These are phyloP conservation scores for Hypoxylon trugodes DNA, from an alignment of 495 filamentous ascomycete species.

Conservation along the genomic window DNA sequence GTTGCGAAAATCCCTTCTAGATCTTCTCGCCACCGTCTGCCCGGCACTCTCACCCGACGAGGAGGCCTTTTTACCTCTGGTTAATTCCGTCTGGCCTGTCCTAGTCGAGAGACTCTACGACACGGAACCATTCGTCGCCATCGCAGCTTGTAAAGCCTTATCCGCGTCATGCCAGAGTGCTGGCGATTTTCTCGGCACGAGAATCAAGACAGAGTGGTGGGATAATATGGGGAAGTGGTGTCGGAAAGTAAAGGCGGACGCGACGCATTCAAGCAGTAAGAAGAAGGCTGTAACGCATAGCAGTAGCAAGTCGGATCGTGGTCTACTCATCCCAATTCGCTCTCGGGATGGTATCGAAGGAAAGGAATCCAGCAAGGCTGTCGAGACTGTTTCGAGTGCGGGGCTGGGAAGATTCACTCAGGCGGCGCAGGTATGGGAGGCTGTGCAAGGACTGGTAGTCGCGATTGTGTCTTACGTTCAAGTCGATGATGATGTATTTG, in stretches of 20 bases:
- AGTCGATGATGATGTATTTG: conserved; percentile 69
- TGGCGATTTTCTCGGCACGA: conserved; percentile 79
- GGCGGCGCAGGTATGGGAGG: conserved; percentile 66
- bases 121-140: conserved; percentile 75
- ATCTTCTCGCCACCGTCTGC: conserved; percentile 73
- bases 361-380: conserved; percentile 14
- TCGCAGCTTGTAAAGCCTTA: conserved; percentile 72
- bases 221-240: conserved; percentile 58
- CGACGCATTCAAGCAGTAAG: conserved; percentile 44
- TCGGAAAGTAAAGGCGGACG: conserved; percentile 43
- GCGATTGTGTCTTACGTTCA: conserved; percentile 64
- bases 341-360: conserved; percentile 20
- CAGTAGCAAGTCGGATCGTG: conserved; percentile 30
- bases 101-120: conserved; percentile 76
- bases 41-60: conserved; percentile 76
- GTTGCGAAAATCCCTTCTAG: conserved; percentile 78
- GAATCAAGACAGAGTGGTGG: conserved; percentile 76
- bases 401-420: conserved; percentile 61
- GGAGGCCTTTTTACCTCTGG: conserved; percentile 82
- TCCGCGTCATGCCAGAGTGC: conserved; percentile 68
- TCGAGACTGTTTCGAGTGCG: conserved; percentile 21
- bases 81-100: conserved; percentile 89
- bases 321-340: conserved; percentile 43
- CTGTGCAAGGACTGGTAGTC: conserved; percentile 61
- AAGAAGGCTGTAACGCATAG: conserved; percentile 42